Percentiles rank a stretch among this genome's conserved stretches.
phyloP scores from a whole-genome alignment of 257 asterid species.

The Cordia subcordata region DNA sequence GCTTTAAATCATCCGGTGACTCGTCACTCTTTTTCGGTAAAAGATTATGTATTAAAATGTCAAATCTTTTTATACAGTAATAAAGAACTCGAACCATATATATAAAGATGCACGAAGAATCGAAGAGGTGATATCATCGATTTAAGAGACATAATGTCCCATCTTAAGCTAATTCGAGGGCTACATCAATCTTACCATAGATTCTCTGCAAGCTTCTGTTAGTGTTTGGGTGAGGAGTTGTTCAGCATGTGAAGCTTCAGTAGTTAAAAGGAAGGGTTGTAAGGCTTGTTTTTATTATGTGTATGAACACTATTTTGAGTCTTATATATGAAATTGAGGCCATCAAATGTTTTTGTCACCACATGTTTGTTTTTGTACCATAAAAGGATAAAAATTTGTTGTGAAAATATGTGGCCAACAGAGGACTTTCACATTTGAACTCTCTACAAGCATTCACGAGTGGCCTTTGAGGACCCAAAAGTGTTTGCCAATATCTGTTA shows the following conservation, averaged over 20 bases:
- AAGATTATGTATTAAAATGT: no score
- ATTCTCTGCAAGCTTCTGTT: no score
- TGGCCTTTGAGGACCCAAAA: slow-evolving; percentile 2
- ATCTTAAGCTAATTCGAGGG: slow-evolving; percentile 13
- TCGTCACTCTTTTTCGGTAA: no score
- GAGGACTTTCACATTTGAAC: background rate
- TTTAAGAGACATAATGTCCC: slow-evolving; percentile 13
- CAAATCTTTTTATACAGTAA: no score
- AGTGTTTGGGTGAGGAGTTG: slow-evolving; percentile 13
- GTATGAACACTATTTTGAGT: no score
- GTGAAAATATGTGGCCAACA: no score
- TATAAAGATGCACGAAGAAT: no score
- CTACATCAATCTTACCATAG: background rate
- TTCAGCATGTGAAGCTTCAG: slow-evolving; percentile 42
- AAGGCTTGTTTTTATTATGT: slow-evolving; percentile 20
- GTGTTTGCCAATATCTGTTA: slow-evolving; percentile 1
- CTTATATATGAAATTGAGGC: no score
- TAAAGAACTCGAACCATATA: no score
- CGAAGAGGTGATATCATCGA: no score
- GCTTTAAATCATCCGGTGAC: no score
- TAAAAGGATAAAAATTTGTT: background rate
- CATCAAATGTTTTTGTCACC: slow-evolving; percentile 13
- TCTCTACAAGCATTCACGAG: slow-evolving; percentile 21
- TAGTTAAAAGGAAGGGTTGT: slow-evolving; percentile 15
- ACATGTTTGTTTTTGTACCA: slow-evolving; percentile 6